A percentile compares a stretch with the other conserved stretches of the same genome.
phyloP scores from a whole-genome alignment of 1,139 yeast species.

The Kodamaea fungicola region DNA sequence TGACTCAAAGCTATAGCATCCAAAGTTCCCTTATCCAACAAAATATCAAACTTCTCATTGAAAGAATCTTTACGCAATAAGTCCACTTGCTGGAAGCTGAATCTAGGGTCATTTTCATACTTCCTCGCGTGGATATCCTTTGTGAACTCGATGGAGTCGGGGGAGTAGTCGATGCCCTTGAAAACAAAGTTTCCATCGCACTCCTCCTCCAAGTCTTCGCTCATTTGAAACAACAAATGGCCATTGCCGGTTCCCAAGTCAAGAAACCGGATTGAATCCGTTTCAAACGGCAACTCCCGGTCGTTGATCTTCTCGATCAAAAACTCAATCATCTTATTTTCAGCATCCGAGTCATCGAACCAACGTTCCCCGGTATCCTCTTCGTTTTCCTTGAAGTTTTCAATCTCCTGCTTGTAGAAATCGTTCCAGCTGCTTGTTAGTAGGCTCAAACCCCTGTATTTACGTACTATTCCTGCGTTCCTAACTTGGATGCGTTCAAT shows the following conservation, averaged over 20 bases:
- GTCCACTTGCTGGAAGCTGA: slow-evolving; percentile 47
- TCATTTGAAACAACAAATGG: slow-evolving; percentile 68
- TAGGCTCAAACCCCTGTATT: not conserved
- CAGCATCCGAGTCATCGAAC: slow-evolving; percentile 94
- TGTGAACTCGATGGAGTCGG: slow-evolving; percentile 74
- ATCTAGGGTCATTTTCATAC: slow-evolving; percentile 22
- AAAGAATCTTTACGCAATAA: slow-evolving; percentile 34
- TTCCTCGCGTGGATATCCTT: slow-evolving; percentile 47
- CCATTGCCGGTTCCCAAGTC: slow-evolving; percentile 98
- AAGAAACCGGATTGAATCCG: slow-evolving; percentile 41
- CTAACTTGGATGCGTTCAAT: slow-evolving; percentile 68
- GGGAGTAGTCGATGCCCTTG: slow-evolving; percentile 82
- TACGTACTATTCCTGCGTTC: slow-evolving; percentile 71
- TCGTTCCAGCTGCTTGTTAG: slow-evolving; percentile 69
- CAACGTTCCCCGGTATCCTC: slow-evolving; percentile 93
- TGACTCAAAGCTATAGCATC: slow-evolving; percentile 94
- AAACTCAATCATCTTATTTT: slow-evolving; percentile 71
- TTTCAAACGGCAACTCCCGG: slow-evolving; percentile 18
- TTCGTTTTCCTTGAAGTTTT: slow-evolving; percentile 66
- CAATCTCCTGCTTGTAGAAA: slow-evolving; percentile 69
- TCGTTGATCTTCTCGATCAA: slow-evolving; percentile 34
- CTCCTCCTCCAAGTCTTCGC: slow-evolving; percentile 46
- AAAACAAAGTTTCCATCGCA: slow-evolving; percentile 43
- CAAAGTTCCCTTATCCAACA: slow-evolving; percentile 90
- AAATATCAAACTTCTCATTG: slow-evolving; percentile 53